These are phyloP conservation scores for Avena insularis DNA, from an alignment of 176 grass and related monocot species.

Conservation along the genomic window DNA sequence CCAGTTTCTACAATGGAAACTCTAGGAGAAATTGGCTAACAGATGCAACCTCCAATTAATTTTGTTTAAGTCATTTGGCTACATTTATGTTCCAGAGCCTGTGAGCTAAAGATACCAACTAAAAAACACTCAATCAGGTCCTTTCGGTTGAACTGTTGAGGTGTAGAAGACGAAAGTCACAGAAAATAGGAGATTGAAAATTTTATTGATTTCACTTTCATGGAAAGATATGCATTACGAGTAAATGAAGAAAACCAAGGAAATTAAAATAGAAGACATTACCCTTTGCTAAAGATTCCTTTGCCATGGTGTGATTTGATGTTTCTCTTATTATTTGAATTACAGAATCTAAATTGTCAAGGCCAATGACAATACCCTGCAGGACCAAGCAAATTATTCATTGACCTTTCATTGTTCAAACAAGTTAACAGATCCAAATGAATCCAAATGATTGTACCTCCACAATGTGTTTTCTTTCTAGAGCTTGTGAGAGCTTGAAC, in stretches of 20 bases:
- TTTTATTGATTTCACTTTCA: conserved; percentile 28
- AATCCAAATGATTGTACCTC: conserved; percentile 70
- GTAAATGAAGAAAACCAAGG: conserved; percentile 15
- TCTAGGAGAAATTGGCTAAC: conserved; percentile 4
- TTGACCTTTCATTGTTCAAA: conserved; percentile 25
- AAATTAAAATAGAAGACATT: conserved; percentile 20
- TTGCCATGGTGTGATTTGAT: conserved; percentile 65
- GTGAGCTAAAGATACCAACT: not conserved
- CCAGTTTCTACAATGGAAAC: conserved; percentile 1
- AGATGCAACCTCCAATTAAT: not conserved
- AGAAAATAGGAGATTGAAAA: conserved; percentile 17
- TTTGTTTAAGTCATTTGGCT: conserved; percentile 22
- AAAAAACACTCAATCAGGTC: not conserved
- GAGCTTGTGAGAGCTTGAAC: conserved; percentile 94
- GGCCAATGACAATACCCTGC: conserved; percentile 92
- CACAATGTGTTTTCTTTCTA: conserved; percentile 93
- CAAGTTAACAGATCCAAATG: conserved; percentile 35
- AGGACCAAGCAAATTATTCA: conserved; percentile 46
- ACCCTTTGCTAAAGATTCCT: conserved; percentile 79
- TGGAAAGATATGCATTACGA: conserved; percentile 6
- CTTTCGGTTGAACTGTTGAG: not conserved
- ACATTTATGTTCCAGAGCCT: not conserved
- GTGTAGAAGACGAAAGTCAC: conserved; percentile 1
- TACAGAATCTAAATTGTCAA: conserved; percentile 96
- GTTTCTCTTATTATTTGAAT: conserved; percentile 84